Conservation (phyloP, 768 basidiomycete genomes). For the Tricholoma hemisulphureum region DNA sequence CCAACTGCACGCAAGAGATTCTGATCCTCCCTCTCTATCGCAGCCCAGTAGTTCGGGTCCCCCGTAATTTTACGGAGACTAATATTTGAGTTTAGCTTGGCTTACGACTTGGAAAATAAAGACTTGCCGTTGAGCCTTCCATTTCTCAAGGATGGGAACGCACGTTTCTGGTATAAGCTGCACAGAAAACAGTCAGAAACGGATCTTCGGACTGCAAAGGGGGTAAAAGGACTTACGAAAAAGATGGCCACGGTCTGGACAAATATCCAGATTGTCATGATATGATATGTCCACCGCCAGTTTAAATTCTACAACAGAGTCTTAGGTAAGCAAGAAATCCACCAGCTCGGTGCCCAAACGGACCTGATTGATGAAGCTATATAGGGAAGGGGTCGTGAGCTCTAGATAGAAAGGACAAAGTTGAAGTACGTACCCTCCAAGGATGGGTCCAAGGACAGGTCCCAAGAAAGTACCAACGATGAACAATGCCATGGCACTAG, state of each 20-base stretch:
- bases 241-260: constrained; percentile 50
- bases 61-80: constrained; percentile 59
- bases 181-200: neutral
- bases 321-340: neutral
- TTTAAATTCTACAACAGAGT: constrained; percentile 42
- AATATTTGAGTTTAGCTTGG: neutral
- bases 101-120: neutral
- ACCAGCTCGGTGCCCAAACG: constrained; percentile 10
- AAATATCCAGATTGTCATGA: constrained; percentile 68
- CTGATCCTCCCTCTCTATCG: constrained; percentile 51
- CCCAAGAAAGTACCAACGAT: constrained; percentile 53
- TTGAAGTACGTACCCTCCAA: constrained; percentile 48
- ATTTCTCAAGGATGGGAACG: constrained; percentile 54
- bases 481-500: constrained; percentile 57
- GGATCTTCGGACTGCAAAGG: too few species aligned
- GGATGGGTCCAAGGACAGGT: constrained; percentile 53
- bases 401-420: neutral
- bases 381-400: neutral
- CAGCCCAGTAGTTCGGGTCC: constrained; percentile 53
- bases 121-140: constrained; percentile 54
- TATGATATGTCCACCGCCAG: constrained; percentile 80
- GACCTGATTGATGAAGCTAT: constrained; percentile 69
- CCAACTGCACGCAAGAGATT: constrained; percentile 47
- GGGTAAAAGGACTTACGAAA: constrained; percentile 35
- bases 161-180: constrained; percentile 76